Conservation (phyloP, 2,329 filamentous ascomycete genomes). For the Xylaria sp. region DNA sequence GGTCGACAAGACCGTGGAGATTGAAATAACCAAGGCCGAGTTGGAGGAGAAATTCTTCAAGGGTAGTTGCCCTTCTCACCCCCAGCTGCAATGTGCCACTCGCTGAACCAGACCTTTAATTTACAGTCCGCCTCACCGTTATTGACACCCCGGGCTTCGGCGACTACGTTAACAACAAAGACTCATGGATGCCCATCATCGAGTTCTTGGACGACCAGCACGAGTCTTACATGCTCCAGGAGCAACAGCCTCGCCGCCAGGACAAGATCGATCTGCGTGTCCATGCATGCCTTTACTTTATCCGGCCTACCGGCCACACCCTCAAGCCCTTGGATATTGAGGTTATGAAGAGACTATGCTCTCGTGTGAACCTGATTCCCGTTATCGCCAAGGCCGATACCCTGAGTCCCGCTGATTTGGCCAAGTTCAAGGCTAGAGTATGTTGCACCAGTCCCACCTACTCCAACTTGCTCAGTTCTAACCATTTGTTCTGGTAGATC, state of each 20-base stretch:
- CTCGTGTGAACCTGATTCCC: constrained; percentile 97
- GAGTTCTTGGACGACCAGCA: constrained; percentile 99
- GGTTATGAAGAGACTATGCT: constrained; percentile 99
- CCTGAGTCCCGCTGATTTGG: constrained; percentile 89
- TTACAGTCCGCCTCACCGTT: constrained; percentile 91
- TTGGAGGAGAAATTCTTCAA: constrained; percentile 99
- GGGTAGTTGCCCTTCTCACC: constrained; percentile 64
- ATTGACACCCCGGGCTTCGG: constrained; percentile 99
- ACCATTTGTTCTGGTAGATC: constrained; percentile 67
- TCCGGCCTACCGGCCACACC: constrained; percentile 97
- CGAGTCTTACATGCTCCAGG: constrained; percentile 99
- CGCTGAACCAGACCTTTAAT: constrained; percentile 38
- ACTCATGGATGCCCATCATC: constrained; percentile 99
- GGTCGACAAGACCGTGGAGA: constrained; percentile 99
- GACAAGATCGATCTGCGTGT: constrained; percentile 99
- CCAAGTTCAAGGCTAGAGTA: constrained; percentile 95
- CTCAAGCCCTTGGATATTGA: constrained; percentile 99
- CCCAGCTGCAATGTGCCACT: not conserved
- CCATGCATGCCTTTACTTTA: constrained; percentile 98
- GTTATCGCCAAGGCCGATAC: constrained; percentile 99
- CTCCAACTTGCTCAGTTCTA: constrained; percentile 5
- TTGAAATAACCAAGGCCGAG: constrained; percentile 99
- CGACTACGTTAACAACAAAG: constrained; percentile 99
- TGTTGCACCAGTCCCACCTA: constrained; percentile 49
- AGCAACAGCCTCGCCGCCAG: constrained; percentile 96